Percentiles rank a stretch among this genome's conserved stretches.
Evolutionary conservation across 768 basidiomycete genomes (phyloP).

Genomic region (Boletus sensibilis): DNA sequence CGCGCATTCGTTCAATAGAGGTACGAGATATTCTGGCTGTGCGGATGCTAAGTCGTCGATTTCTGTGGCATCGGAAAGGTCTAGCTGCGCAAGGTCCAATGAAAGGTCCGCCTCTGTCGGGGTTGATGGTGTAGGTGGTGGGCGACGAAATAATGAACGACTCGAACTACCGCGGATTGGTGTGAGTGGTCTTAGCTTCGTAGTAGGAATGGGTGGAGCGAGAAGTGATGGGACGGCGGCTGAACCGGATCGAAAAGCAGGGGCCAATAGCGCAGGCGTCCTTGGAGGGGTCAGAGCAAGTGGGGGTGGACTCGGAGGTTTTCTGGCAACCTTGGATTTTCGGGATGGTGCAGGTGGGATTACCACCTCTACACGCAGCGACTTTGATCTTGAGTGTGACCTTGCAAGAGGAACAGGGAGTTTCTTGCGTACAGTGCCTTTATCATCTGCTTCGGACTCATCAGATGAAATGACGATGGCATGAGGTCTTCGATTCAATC

Average conservation of each 20-base stretch:
- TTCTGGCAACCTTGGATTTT: constrained; percentile 18
- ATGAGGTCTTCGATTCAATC: constrained; percentile 14
- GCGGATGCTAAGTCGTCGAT: constrained; percentile 43
- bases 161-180: constrained; percentile 54
- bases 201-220: constrained; percentile 16
- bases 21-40: constrained; percentile 54
- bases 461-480: constrained; percentile 45
- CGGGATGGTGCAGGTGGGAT: constrained; percentile 37
- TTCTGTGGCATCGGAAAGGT: constrained; percentile 49
- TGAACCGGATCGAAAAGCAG: background rate
- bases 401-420: constrained; percentile 5
- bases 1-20: constrained; percentile 68
- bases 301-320: constrained; percentile 8
- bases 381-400: constrained; percentile 15
- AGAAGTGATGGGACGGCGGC: constrained; percentile 2
- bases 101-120: constrained; percentile 49
- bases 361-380: constrained; percentile 39
- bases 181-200: constrained; percentile 61
- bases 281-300: constrained; percentile 3
- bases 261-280: background rate
- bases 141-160: constrained; percentile 35
- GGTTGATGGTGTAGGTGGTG: constrained; percentile 57
- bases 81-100: constrained; percentile 35
- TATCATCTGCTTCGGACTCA: constrained; percentile 42
- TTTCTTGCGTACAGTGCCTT: constrained; percentile 5